Percentiles rank a stretch among this genome's conserved stretches.
Conservation (phyloP, 495 filamentous ascomycete genomes). For the Penicillium manginii region DNA sequence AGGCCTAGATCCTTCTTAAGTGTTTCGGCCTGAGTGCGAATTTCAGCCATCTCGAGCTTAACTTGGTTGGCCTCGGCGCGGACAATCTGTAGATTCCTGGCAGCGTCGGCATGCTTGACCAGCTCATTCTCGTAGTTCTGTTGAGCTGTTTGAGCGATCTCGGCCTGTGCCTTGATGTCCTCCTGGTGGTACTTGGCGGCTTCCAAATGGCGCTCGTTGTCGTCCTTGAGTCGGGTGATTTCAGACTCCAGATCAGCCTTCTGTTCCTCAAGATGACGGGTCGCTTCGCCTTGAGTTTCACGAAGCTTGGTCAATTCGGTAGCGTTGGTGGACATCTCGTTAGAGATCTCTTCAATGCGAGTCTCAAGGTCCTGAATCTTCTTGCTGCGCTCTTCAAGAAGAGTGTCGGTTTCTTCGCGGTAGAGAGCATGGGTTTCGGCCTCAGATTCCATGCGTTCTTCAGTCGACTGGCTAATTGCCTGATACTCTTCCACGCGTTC, state of each 20-base stretch:
- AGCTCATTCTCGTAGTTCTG: constrained; percentile 94
- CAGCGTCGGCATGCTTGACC: constrained; percentile 91
- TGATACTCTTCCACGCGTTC: constrained; percentile 84
- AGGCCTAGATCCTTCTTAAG: constrained; percentile 75
- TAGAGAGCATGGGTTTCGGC: constrained; percentile 85
- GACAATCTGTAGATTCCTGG: constrained; percentile 75
- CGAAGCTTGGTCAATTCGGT: constrained; percentile 77
- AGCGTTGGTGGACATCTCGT: constrained; percentile 79
- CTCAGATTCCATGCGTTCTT: constrained; percentile 81
- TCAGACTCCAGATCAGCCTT: constrained; percentile 73
- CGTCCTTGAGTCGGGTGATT: constrained; percentile 80
- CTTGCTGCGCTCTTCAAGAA: constrained; percentile 72
- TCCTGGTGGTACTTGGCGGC: constrained; percentile 82
- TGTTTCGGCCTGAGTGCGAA: constrained; percentile 78
- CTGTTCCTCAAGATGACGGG: constrained; percentile 77
- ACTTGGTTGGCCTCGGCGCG: constrained; percentile 81
- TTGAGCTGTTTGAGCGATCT: constrained; percentile 90
- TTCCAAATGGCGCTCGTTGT: constrained; percentile 76
- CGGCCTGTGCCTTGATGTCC: constrained; percentile 88
- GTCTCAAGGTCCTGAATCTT: constrained; percentile 79
- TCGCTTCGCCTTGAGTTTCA: constrained; percentile 72
- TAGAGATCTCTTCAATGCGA: constrained; percentile 76
- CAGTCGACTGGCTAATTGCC: constrained; percentile 82
- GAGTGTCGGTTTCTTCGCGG: constrained; percentile 76
- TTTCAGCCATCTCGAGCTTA: constrained; percentile 70